Percentiles rank a stretch among this genome's conserved stretches.
These are phyloP conservation scores for Ramaria sp. DNA, from an alignment of 768 basidiomycete genomes.

Conservation along the genomic window DNA sequence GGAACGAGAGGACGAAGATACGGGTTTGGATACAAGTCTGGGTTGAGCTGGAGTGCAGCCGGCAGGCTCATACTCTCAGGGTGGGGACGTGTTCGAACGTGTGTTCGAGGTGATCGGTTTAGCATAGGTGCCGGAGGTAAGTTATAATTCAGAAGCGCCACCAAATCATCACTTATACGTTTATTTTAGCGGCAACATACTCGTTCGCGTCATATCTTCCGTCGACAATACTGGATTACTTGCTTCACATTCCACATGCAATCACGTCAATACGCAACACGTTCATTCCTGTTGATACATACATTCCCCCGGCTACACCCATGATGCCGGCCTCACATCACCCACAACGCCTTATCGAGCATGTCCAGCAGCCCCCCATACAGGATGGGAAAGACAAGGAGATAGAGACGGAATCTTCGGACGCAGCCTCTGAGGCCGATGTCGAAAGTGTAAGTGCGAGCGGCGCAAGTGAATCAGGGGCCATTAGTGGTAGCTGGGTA, in stretches of 20 bases:
- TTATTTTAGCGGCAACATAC: slow-evolving; percentile 53
- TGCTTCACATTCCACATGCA: slow-evolving; percentile 57
- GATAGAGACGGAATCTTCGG: slow-evolving; percentile 19
- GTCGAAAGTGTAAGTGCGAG: slow-evolving; percentile 36
- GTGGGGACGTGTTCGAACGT: slow-evolving; percentile 37
- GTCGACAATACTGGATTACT: slow-evolving; percentile 45
- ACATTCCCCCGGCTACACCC: slow-evolving; percentile 11
- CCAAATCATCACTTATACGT: slow-evolving; percentile 4
- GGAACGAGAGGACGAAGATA: slow-evolving; percentile 32
- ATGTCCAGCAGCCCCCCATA: slow-evolving; percentile 13
- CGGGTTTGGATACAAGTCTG: slow-evolving; percentile 10
- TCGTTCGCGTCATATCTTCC: slow-evolving; percentile 63
- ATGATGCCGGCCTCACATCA: slow-evolving; percentile 13
- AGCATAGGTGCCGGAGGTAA: slow-evolving; percentile 74
- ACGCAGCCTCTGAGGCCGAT: slow-evolving; percentile 54
- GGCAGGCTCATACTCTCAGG: slow-evolving; percentile 33
- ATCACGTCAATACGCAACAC: slow-evolving; percentile 51
- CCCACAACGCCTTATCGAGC: slow-evolving; percentile 5
- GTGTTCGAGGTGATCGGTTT: slow-evolving; percentile 57
- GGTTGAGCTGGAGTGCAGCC: slow-evolving; percentile 21
- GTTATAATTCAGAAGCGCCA: slow-evolving; percentile 13
- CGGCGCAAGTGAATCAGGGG: slow-evolving; percentile 5
- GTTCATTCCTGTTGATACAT: slow-evolving; percentile 31
- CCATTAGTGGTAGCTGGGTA: slow-evolving; percentile 58
- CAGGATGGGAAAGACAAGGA: slow-evolving; percentile 14